A percentile compares a stretch with the other conserved stretches of the same genome.
Conservation (phyloP, 2,329 filamentous ascomycete genomes). For the Hymenoscyphus salicellus region DNA sequence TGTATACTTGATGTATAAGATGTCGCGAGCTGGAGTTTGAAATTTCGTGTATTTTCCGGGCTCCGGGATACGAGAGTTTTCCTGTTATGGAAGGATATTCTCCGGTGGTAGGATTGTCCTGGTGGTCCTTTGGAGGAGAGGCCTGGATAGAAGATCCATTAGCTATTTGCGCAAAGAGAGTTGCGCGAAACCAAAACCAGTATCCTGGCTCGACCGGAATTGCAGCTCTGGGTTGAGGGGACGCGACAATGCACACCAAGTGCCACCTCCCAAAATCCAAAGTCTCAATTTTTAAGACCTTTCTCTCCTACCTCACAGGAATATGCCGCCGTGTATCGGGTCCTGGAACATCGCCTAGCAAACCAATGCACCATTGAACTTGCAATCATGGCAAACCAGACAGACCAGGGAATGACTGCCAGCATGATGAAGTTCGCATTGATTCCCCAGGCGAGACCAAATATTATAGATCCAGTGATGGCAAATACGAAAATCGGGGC, state of each 20-base stretch:
- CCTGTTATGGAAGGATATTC: neutral
- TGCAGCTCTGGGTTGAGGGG: neutral
- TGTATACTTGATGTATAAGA: neutral
- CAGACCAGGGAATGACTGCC: slow-evolving; percentile 38
- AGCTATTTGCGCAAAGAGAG: neutral
- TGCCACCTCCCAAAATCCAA: neutral
- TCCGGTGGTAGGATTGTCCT: neutral
- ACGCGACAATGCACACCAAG: neutral
- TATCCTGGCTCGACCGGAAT: neutral
- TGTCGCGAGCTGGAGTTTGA: neutral
- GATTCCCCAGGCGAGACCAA: slow-evolving; percentile 30
- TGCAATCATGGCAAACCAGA: slow-evolving; percentile 38
- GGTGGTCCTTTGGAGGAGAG: neutral
- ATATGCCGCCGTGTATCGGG: slow-evolving; percentile 19
- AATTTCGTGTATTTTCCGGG: neutral
- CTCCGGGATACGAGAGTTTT: neutral
- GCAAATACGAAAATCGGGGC: slow-evolving; percentile 34
- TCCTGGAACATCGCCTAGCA: slow-evolving; percentile 14
- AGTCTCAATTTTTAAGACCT: neutral
- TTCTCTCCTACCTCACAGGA: slow-evolving; percentile 21
- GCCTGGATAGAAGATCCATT: neutral
- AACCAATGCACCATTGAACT: slow-evolving; percentile 35
- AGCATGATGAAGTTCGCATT: slow-evolving; percentile 37
- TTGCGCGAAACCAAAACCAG: neutral
- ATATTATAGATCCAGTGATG: slow-evolving; percentile 26